Evolutionary conservation across 306 rosid species (phyloP).

Genomic region (Lathyrus oleraceus): DNA sequence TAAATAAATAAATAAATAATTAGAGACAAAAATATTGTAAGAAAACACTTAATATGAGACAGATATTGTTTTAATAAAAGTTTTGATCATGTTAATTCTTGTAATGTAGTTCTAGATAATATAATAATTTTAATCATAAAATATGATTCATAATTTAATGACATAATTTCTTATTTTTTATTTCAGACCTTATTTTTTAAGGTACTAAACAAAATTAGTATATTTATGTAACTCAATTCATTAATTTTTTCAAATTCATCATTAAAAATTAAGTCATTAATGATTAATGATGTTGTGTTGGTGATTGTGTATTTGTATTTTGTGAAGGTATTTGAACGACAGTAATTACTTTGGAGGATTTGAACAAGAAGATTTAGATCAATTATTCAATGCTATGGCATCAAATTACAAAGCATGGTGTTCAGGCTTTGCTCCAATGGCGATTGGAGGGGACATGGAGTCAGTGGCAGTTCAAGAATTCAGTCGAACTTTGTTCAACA

Average conservation of each 20-base stretch:
- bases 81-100: too few species aligned
- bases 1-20: too few species aligned
- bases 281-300: background rate
- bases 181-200: too few species aligned
- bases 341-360: conserved; percentile 75
- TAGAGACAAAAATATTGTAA: too few species aligned
- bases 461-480: conserved; percentile 78
- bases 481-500: conserved; percentile 61
- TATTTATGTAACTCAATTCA: background rate
- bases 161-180: too few species aligned
- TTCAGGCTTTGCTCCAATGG: conserved; percentile 73
- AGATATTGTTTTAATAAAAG: too few species aligned
- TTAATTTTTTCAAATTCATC: background rate
- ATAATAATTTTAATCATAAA: too few species aligned
- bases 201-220: too few species aligned
- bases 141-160: too few species aligned
- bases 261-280: background rate
- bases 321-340: conserved; percentile 56
- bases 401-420: conserved; percentile 85
- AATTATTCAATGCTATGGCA: conserved; percentile 62
- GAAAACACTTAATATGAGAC: too few species aligned
- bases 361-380: conserved; percentile 65
- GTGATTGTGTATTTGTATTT: background rate
- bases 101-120: too few species aligned
- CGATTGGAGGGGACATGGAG: conserved; percentile 80